Evolutionary conservation across 371 early-diverging fungal species (phyloP).

Genomic region (Lichtheimia ornata): DNA sequence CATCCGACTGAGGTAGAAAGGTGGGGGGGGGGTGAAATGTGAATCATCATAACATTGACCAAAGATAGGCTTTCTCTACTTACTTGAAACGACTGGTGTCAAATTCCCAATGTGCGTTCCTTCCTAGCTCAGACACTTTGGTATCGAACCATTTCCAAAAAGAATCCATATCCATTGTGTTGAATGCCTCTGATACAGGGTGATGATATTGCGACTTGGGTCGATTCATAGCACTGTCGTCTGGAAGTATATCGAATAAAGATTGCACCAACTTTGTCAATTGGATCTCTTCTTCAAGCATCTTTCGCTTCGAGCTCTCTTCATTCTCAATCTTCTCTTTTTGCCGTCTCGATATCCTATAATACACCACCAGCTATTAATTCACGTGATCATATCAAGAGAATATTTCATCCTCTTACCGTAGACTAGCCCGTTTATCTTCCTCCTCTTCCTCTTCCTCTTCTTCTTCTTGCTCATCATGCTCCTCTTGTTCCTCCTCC

Average conservation of each 20-base stretch:
- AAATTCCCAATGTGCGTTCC: slow-evolving; percentile 35
- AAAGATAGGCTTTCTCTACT: neutral
- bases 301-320: slow-evolving; percentile 52
- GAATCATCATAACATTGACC: too few relatives aligned
- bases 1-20: neutral
- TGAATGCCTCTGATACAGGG: neutral
- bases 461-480: slow-evolving; percentile 17
- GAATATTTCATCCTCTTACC: slow-evolving; percentile 30
- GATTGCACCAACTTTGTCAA: slow-evolving; percentile 37
- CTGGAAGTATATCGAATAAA: slow-evolving; percentile 32
- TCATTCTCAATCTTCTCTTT: slow-evolving; percentile 59
- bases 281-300: slow-evolving; percentile 56
- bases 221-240: neutral
- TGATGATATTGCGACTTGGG: slow-evolving; percentile 13
- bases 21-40: too few relatives aligned
- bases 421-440: slow-evolving; percentile 52
- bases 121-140: slow-evolving; percentile 40
- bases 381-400: neutral
- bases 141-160: slow-evolving; percentile 48
- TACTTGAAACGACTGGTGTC: slow-evolving; percentile 18
- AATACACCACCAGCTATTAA: neutral
- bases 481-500: slow-evolving; percentile 9
- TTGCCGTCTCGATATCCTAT: slow-evolving; percentile 62
- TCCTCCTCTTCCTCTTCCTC: slow-evolving; percentile 33
- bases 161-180: neutral